A percentile compares a stretch with the other conserved stretches of the same genome.
Evolutionary conservation across 2,329 filamentous ascomycete species (phyloP).

Genomic region (Aureobasidium sp.): DNA sequence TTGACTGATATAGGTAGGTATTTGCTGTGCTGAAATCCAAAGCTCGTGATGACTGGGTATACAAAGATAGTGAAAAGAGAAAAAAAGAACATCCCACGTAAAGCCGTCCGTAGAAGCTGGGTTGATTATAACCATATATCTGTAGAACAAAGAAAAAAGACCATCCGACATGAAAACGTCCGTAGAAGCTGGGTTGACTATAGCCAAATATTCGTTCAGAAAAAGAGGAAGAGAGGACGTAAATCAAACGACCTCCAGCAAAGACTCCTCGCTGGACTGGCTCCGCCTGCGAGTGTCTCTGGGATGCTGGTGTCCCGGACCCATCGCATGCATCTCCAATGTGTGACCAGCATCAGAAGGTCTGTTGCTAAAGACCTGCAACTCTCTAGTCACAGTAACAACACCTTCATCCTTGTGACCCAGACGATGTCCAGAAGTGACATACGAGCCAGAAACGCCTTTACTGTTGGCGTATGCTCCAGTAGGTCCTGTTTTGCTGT

Average conservation of each 20-base stretch:
- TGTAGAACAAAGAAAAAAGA: no score
- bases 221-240: background rate
- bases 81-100: no score
- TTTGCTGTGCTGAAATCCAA: no score
- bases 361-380: background rate
- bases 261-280: background rate
- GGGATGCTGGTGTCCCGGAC: no score
- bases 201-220: background rate
- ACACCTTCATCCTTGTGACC: conserved; percentile 2
- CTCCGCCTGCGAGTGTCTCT: background rate
- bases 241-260: background rate
- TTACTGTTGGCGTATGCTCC: background rate
- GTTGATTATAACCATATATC: no score
- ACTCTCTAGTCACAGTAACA: conserved; percentile 2
- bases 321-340: background rate
- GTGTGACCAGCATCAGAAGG: background rate
- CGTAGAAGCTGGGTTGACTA: background rate
- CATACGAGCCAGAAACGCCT: background rate
- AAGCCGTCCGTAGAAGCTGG: no score
- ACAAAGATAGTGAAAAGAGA: no score
- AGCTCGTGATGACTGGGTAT: no score
- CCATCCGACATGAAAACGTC: no score
- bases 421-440: background rate
- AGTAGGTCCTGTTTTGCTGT: no score
- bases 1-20: no score